Evolutionary conservation across 495 filamentous ascomycete species (phyloP), one percentile per base, ranked within the genome.

Genomic region (Penicillium riverlandense): DNA sequence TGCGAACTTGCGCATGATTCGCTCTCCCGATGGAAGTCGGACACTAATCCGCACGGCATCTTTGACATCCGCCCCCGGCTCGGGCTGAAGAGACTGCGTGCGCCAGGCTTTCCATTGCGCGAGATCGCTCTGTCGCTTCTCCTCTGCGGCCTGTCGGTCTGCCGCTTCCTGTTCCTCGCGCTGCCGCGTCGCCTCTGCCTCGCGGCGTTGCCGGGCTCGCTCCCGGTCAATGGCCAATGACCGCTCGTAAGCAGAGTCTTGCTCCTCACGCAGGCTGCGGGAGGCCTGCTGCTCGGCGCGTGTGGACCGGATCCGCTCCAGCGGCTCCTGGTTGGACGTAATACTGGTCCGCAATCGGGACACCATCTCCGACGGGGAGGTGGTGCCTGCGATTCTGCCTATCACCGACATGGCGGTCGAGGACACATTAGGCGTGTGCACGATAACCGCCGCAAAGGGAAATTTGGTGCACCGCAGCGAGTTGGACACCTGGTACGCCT

Each of bases 191-290:
- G 81, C 85, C 41, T 85, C 86, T 7, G 82, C 86, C 57, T 95
- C 90, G 11, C 77, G 72, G 54, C 76, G 76, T 54, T 82, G 76
- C 14, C 85, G 73, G 10, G 85, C 82, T 10, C 88, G 80, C 62
- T 95, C 89, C 7, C 90, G 74, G 63, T 98, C 92, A 36, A 80
- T 80, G 8, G 90, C 89, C 38, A 98, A 70, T 0, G 86, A 92
- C 45, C 88, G 76, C 63, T 98, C 91, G 57, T 97, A 98, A 3
- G 92, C 92, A 2, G 78, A 83, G 58, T 96, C 87, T 49, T 97
- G 94, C 57, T 92, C 78, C 41, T 84, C 77, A 5, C 89, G 81
- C 15, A 98, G 62, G 49, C 71, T 85, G 28, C 92, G 76, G 13
- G 83, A 79, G 7, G 85, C 79, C 49, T 90, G 80, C 52, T 94